These are phyloP conservation scores for Vaccinium macrocarpon DNA, from an alignment of 148 eudicot species.

Conservation along the genomic window DNA sequence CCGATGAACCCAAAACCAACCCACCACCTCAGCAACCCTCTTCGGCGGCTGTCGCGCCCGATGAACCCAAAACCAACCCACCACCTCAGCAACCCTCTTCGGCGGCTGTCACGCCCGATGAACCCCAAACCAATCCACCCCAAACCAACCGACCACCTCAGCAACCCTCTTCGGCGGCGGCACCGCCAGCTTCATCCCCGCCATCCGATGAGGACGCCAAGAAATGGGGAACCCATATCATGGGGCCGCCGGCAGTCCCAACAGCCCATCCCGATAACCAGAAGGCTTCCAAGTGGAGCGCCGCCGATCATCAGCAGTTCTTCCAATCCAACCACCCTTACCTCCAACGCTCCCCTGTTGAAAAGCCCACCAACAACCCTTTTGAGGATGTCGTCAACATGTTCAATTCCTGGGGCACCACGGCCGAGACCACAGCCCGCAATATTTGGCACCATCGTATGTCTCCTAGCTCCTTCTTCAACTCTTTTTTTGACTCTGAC, in stretches of 20 bases:
- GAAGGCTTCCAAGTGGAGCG: constrained; percentile 57
- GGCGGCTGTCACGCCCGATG: constrained; percentile 3
- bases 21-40: background rate
- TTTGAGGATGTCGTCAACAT: constrained; percentile 41
- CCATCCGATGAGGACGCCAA: constrained; percentile 24
- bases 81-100: background rate
- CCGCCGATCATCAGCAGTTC: constrained; percentile 37
- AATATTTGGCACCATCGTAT: constrained; percentile 63
- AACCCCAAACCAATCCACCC: constrained; percentile 1
- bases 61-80: constrained; percentile 1
- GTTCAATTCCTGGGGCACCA: constrained; percentile 58
- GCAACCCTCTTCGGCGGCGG: background rate
- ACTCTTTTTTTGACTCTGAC: background rate
- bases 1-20: background rate
- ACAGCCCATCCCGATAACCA: constrained; percentile 60
- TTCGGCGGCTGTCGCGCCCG: too few species aligned
- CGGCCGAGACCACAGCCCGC: constrained; percentile 50
- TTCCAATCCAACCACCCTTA: constrained; percentile 50
- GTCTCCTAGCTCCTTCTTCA: background rate
- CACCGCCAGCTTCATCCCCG: background rate
- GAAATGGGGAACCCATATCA: constrained; percentile 73
- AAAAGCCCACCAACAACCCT: constrained; percentile 49
- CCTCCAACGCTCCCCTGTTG: constrained; percentile 46
- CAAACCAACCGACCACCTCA: constrained; percentile 1
- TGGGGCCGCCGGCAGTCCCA: constrained; percentile 64